Percentiles rank a stretch among this genome's conserved stretches.
Evolutionary conservation across 495 filamentous ascomycete genomes (phyloP).

Genomic region (Sabuloglossum arenarium): DNA sequence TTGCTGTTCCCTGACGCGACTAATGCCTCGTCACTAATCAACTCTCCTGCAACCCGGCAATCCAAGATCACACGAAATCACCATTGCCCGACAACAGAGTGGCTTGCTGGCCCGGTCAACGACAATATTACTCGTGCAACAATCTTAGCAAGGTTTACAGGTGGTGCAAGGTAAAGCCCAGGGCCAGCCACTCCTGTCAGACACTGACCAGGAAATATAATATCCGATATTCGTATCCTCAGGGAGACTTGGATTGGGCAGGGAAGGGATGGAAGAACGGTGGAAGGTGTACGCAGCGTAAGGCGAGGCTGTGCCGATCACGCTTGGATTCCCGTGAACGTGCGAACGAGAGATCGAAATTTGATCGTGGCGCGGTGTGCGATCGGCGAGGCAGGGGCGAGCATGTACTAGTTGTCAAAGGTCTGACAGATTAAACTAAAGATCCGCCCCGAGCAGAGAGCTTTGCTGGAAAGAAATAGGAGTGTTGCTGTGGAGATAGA

Average conservation of each 20-base stretch:
- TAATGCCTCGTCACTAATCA: slow-evolving; percentile 1
- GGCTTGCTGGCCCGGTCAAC: too few relatives aligned
- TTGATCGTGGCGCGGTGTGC: neutral
- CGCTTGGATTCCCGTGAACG: neutral
- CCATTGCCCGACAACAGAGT: too few relatives aligned
- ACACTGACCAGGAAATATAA: neutral
- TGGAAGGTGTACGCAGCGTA: neutral
- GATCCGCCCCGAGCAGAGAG: too few relatives aligned
- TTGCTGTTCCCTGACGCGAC: neutral
- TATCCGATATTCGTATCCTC: too few relatives aligned
- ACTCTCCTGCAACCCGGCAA: neutral
- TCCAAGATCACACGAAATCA: neutral
- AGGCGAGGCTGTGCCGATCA: neutral
- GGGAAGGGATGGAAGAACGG: neutral
- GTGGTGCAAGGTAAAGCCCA: neutral
- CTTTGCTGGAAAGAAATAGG: too few relatives aligned
- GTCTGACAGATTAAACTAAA: neutral
- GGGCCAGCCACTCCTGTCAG: neutral
- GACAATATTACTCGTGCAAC: too few relatives aligned
- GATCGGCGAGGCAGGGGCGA: neutral
- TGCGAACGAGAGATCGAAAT: neutral
- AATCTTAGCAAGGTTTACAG: too few relatives aligned
- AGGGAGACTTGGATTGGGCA: too few relatives aligned
- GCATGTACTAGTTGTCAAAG: too few relatives aligned
- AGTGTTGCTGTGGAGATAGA: too few relatives aligned